These are phyloP conservation scores for Trichoderma parareesei DNA, from an alignment of 495 filamentous ascomycete genomes.

Conservation along the genomic window DNA sequence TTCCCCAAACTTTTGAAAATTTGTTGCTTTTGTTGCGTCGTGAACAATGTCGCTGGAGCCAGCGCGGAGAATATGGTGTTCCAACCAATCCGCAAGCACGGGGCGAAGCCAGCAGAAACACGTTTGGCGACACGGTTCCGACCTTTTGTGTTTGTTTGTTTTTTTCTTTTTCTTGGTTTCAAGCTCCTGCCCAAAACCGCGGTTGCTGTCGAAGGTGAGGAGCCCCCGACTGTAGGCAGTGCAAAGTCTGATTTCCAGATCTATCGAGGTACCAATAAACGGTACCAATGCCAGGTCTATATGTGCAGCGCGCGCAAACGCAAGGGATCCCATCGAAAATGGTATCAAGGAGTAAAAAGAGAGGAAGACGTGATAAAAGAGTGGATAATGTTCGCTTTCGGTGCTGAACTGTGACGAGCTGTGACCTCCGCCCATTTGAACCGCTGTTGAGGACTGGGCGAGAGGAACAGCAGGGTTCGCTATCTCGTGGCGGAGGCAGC, in stretches of 20 bases:
- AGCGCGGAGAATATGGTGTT: background rate
- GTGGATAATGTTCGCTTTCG: slow-evolving; percentile 4
- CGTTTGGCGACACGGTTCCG: background rate
- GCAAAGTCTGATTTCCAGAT: slow-evolving; percentile 2
- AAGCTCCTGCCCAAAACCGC: background rate
- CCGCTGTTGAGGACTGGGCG: background rate
- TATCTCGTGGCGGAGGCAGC: background rate
- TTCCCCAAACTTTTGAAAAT: slow-evolving; percentile 6
- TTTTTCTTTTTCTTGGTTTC: background rate
- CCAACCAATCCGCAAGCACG: background rate
- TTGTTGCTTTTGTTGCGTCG: background rate
- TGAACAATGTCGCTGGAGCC: background rate
- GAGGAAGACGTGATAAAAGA: background rate
- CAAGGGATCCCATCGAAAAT: slow-evolving; percentile 2
- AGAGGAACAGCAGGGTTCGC: too few species aligned
- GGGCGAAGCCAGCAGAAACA: background rate
- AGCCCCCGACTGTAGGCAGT: background rate
- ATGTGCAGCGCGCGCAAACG: background rate
- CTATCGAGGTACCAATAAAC: slow-evolving; percentile 7
- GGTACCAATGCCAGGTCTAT: slow-evolving; percentile 10
- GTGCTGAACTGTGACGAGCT: background rate
- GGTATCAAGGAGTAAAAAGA: slow-evolving; percentile 3
- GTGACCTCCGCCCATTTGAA: background rate
- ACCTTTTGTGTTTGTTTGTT: background rate
- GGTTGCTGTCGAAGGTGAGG: background rate